Base-by-base conservation (phyloP, 129 eudicot species). In the Helianthus tuberosus region DNA sequence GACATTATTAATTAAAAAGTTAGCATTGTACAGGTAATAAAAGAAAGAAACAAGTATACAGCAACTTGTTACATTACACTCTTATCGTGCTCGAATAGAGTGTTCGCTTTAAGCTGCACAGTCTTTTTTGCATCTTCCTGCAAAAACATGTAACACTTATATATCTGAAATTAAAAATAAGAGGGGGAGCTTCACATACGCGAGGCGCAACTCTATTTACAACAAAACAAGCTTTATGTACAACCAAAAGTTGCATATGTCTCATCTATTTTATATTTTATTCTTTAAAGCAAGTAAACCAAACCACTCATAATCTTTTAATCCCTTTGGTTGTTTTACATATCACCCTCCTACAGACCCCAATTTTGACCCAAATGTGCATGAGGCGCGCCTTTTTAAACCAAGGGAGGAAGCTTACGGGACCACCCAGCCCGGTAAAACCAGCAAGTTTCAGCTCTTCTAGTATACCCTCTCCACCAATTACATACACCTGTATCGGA, bases 381-480 rank as follows among this genome's bases (percentile, higher is more conserved):
- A 6, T 43, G 47, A 43, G 47, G 11, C 2, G 47, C 47, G 46
- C 10, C 46, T 41, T 41, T 41, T 6, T 41, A 41, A 6, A 41
- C 47, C 47, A 36, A 16, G 2, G n/a, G 20, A 9, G 8, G 5
- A 10, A 66, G 44, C 90, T 76, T 90, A 94, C 98, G 15, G 96
- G 91, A 77, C 98, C 97, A 53, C 98, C 98, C 29, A 90, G 77
- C 46, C 89, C 87, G 63, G 89, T 84, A 79, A 84, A 88, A 75
- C 98, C 98, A 82, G 97, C 98, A 77, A 88, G 97, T 79, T 86
- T 81, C 66, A 94, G 77, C 88, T 94, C 98, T 75, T 94, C 97
- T 66, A 86, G 27, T 65, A 94, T 94, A 78, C 97, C 98, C 38
- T 94, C 96, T 61, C 83, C 97, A 49, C 98, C 98, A 55, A 94